phyloP scores from a whole-genome alignment of 352 stramenopile genomes.

The Blastocystis hominis region DNA sequence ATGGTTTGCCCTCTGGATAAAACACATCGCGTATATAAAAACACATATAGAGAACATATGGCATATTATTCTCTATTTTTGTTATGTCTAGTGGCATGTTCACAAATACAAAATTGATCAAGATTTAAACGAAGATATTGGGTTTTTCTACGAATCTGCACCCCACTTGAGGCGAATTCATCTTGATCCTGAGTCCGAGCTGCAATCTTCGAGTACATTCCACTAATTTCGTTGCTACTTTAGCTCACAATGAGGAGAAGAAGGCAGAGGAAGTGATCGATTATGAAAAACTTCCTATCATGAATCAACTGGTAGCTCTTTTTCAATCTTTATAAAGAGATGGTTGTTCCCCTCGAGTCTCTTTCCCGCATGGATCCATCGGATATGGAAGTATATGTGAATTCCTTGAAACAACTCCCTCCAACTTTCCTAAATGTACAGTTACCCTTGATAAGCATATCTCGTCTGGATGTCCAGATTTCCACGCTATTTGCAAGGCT shows the following conservation, averaged over 20 bases:
- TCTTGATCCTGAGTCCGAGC: background rate
- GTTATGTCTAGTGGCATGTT: conserved; percentile 36
- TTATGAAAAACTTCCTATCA: background rate
- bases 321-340: background rate
- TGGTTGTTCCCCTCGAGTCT: background rate
- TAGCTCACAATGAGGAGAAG: background rate
- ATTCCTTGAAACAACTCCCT: conserved; percentile 6
- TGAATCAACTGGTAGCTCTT: background rate
- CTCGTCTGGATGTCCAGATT: background rate
- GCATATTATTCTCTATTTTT: background rate
- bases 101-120: conserved; percentile 27
- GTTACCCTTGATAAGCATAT: background rate
- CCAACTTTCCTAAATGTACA: background rate
- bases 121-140: background rate
- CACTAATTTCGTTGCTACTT: background rate
- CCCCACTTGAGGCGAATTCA: conserved; percentile 2
- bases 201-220: background rate
- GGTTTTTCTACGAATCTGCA: conserved; percentile 40
- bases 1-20: background rate
- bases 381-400: conserved; percentile 30
- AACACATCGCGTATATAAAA: conserved; percentile 24
- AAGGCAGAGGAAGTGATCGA: background rate
- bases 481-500: conserved; percentile 21
- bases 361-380: conserved; percentile 38
- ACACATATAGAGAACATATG: conserved; percentile 36